A percentile compares a stretch with the other conserved stretches of the same genome.
These are phyloP conservation scores for Globisporangium iwayamae DNA, from an alignment of 352 stramenopile species.

Conservation along the genomic window DNA sequence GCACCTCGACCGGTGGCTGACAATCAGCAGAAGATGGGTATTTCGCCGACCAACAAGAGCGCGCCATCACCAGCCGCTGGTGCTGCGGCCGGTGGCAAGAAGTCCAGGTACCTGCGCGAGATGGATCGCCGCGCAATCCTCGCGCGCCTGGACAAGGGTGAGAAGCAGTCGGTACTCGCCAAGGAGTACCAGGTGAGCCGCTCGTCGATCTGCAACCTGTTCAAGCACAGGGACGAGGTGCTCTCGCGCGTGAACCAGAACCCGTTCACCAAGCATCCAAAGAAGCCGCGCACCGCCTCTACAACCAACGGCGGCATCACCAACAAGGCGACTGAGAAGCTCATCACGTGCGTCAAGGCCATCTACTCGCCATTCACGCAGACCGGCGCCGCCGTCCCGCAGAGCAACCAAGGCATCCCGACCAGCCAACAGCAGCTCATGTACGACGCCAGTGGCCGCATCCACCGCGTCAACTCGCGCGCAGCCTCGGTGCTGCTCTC, in stretches of 20 bases:
- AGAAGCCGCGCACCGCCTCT: conserved; percentile 14
- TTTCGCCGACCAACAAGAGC: conserved; percentile 14
- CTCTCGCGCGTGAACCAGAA: conserved; percentile 38
- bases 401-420: not conserved
- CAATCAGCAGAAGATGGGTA: conserved; percentile 3
- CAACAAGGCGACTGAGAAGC: conserved; percentile 14
- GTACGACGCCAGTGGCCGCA: conserved; percentile 1
- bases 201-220: conserved; percentile 56
- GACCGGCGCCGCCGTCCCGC: not conserved
- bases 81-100: conserved; percentile 15
- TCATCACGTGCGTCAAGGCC: conserved; percentile 17
- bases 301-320: not conserved
- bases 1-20: not conserved
- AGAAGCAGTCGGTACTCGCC: conserved; percentile 45
- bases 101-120: conserved; percentile 40
- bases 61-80: not conserved
- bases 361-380: conserved; percentile 18
- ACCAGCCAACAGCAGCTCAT: not conserved
- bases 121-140: conserved; percentile 48
- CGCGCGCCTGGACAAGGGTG: conserved; percentile 31
- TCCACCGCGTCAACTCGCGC: conserved; percentile 18
- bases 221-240: conserved; percentile 40
- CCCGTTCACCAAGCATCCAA: conserved; percentile 42
- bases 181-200: conserved; percentile 61
- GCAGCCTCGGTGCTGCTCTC: conserved; percentile 18